Base-by-base conservation (phyloP, 2,329 filamentous ascomycete genomes). In the Dactylella cylindrospora region DNA sequence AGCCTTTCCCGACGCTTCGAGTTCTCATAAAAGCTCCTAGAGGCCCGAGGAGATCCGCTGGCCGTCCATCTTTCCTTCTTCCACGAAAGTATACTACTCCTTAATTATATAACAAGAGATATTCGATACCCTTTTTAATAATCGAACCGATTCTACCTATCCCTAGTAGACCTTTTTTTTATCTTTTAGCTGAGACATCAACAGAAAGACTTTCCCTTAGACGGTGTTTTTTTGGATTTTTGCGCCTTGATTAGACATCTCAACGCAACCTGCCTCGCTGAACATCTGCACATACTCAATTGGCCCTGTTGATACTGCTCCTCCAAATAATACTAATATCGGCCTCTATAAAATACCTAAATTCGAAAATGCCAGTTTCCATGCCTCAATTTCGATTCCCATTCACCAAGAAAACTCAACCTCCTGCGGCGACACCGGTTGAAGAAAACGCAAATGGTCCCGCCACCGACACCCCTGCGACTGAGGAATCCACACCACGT, bases 1-100 rank as follows among this genome's bases (percentile, higher is more conserved):
- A 70, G 66, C 71, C 72, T 70, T 17, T 39, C 51, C 38, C 23
- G 51, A 44, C 32, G 17, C 3, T 13, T 41, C 17, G 39, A 22
- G 41, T 45, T 46, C 26, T 36, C 43, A 47, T 55, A 62, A 62
- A 62, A 43, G 57, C 49, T 43, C 49, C 43, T 62, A 35, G 57
- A 62, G 54, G 43, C 49, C 57, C 57, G 57, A 53, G 44, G 38
- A 36, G 49, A 54, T 62, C 57, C 57, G 57, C 45, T 39, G 43
- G 47, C 20, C 38, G n/a, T 41, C 43, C 55, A 61, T 53, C 55
- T 50, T 52, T 53, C 49, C 32, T 47, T 32, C 33, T 49, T 49
- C 38, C 49, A n/a, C n/a, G n/a, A n/a, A n/a, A n/a, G n/a, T n/a
- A n/a, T n/a, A n/a, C n/a, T n/a, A n/a, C n/a, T n/a, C n/a, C n/a